These are phyloP conservation scores for Picochlorum sp. DNA, from an alignment of 139 green algal genomes.

Conservation along the genomic window DNA sequence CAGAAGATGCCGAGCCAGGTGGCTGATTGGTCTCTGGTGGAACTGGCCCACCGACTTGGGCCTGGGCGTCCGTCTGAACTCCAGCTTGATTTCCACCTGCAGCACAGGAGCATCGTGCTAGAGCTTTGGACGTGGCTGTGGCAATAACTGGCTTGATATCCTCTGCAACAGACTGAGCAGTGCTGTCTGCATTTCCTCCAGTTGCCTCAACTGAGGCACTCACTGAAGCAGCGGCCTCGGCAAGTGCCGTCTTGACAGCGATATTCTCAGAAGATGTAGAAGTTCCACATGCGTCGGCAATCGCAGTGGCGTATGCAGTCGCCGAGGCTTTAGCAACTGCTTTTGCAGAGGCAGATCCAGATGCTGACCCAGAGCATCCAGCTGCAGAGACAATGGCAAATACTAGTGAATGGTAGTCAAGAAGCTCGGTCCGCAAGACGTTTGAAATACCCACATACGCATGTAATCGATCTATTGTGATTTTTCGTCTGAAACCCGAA, in stretches of 20 bases:
- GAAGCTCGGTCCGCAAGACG: too few species aligned
- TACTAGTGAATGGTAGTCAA: too few species aligned
- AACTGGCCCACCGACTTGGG: background rate
- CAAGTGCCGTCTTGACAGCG: background rate
- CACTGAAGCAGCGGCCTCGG: background rate
- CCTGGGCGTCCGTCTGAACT: background rate
- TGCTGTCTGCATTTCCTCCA: background rate
- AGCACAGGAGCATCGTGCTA: background rate
- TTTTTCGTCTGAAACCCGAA: too few species aligned
- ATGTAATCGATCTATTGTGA: too few species aligned
- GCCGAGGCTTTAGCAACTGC: background rate
- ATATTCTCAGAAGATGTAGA: background rate
- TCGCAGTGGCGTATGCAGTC: background rate
- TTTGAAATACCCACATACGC: too few species aligned
- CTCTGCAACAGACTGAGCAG: background rate
- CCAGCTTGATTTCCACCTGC: background rate
- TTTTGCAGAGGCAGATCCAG: background rate
- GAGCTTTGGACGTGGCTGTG: background rate
- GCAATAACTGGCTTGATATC: constrained; percentile 1
- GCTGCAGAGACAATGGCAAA: too few species aligned
- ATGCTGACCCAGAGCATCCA: background rate
- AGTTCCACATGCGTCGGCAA: background rate
- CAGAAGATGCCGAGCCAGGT: background rate
- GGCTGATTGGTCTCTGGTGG: background rate
- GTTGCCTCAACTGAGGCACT: background rate